Evolutionary conservation across 441 rosid species (phyloP), one percentile per base, ranked within the genome.

Genomic region (Jatropha podagrica): DNA sequence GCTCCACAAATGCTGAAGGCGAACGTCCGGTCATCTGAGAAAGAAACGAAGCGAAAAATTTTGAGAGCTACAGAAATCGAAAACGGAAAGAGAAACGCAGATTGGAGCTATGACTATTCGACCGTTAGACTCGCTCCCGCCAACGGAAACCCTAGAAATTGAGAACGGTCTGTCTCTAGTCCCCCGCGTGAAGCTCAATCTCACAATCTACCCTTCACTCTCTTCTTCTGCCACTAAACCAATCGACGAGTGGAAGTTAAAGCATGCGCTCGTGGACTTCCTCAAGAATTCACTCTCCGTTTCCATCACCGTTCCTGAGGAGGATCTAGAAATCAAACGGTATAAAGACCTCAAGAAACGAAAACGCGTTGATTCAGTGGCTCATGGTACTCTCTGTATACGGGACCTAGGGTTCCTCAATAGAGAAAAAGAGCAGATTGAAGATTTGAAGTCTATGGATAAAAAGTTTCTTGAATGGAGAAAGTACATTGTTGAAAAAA

Each of bases 161-260:
- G 97, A 89, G 71, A 86, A 84, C 54, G 89, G 92, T 17, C 88
- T 92, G 51, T 58, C 84, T 27, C 87, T 92, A 0, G 85, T 85
- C 71, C 89, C 97, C 72, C 98, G 97, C 77, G 81, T 89, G 77
- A 87, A 86, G 85, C 90, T 93, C 77, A 70, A 69, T 18, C 92
- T 93, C 79, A 80, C 89, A 9, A 87, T 95, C 77, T 71, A 86
- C 79, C 94, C 98, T 12, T 37, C 85, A 3, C 73, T 77, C 61
- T 86, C 93, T 1, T 64, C 84, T 32, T 83, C 93, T 74, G 87
- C 87, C 72, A 80, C 95, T 9, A 93, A 84, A 41, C 86, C 92
- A 68, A 80, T 93, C 78, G 97, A 95, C 83, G 98, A 93, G 78
- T 95, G 99, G 99, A 94, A 88, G 78, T 87, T 93, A 65, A 95